These are phyloP conservation scores for Daldinia concentrica DNA, from an alignment of 495 filamentous ascomycete species.

Conservation along the genomic window DNA sequence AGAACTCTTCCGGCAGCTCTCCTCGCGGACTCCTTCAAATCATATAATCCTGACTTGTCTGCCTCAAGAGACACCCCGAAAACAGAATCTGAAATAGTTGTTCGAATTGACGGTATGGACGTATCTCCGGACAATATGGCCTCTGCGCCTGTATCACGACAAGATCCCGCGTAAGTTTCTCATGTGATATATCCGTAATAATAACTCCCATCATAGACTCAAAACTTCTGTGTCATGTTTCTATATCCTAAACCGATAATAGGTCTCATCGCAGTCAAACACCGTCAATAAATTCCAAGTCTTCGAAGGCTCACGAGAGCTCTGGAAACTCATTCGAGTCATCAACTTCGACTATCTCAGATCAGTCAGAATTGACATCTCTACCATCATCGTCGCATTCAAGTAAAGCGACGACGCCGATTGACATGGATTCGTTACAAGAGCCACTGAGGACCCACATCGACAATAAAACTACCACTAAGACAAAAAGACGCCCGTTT, in stretches of 20 bases:
- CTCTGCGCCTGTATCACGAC: conserved; percentile 28
- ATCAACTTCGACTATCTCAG: conserved; percentile 47
- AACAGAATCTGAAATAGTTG: conserved; percentile 46
- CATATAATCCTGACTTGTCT: conserved; percentile 32
- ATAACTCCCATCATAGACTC: background rate
- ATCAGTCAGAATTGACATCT: conserved; percentile 58
- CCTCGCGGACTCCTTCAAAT: conserved; percentile 28
- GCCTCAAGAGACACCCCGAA: conserved; percentile 36
- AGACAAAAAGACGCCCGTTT: conserved; percentile 50
- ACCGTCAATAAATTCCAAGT: conserved; percentile 23
- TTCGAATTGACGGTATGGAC: conserved; percentile 43
- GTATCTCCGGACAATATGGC: conserved; percentile 26
- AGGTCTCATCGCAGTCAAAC: conserved; percentile 34
- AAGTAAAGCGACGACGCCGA: conserved; percentile 66
- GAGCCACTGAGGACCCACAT: conserved; percentile 27
- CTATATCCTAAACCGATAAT: conserved; percentile 32
- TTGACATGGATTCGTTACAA: conserved; percentile 55
- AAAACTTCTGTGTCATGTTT: background rate
- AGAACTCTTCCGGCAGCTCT: conserved; percentile 38
- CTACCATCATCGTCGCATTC: conserved; percentile 52
- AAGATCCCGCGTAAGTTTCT: conserved; percentile 43
- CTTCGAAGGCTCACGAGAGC: conserved; percentile 21
- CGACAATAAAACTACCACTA: conserved; percentile 9
- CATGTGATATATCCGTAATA: conserved; percentile 25
- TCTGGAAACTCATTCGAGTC: conserved; percentile 45